phyloP scores from a whole-genome alignment of 2,329 filamentous ascomycete genomes.

The Monosporascus cannonballus region DNA sequence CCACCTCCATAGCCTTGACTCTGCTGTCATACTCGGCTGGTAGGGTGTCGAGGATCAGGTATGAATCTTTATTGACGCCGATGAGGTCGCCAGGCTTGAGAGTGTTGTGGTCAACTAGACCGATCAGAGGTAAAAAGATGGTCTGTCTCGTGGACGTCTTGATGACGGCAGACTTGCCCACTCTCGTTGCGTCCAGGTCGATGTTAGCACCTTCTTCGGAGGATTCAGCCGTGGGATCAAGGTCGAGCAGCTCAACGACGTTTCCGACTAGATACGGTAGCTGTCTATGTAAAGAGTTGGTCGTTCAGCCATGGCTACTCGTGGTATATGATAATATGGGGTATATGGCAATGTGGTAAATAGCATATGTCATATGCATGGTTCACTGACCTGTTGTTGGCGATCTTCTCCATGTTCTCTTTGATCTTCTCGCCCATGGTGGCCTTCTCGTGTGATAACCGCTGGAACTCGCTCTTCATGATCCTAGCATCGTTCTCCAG shows the following conservation, averaged over 20 bases:
- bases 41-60: conserved; percentile 91
- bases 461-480: conserved; percentile 96
- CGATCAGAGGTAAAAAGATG: conserved; percentile 96
- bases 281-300: conserved; percentile 56
- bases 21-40: conserved; percentile 97
- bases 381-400: conserved; percentile 79
- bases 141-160: conserved; percentile 98
- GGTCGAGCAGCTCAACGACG: conserved; percentile 92
- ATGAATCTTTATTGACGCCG: conserved; percentile 98
- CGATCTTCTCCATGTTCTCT: conserved; percentile 98
- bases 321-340: too few species aligned
- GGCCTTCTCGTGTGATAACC: conserved; percentile 89
- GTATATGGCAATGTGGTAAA: not conserved
- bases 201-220: conserved; percentile 98
- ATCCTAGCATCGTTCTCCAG: conserved; percentile 97
- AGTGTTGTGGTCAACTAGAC: conserved; percentile 89
- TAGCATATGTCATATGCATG: conserved; percentile 1
- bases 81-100: conserved; percentile 95
- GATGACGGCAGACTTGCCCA: conserved; percentile 98
- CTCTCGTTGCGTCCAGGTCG: conserved; percentile 90
- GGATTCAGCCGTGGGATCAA: conserved; percentile 92
- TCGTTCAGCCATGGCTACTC: not conserved
- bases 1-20: conserved; percentile 99
- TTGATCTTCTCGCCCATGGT: conserved; percentile 99
- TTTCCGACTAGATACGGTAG: conserved; percentile 97